Evolutionary conservation across 2,329 filamentous ascomycete species (phyloP), one percentile per base, ranked within the genome.

Genomic region (Beauveria brongniartii): DNA sequence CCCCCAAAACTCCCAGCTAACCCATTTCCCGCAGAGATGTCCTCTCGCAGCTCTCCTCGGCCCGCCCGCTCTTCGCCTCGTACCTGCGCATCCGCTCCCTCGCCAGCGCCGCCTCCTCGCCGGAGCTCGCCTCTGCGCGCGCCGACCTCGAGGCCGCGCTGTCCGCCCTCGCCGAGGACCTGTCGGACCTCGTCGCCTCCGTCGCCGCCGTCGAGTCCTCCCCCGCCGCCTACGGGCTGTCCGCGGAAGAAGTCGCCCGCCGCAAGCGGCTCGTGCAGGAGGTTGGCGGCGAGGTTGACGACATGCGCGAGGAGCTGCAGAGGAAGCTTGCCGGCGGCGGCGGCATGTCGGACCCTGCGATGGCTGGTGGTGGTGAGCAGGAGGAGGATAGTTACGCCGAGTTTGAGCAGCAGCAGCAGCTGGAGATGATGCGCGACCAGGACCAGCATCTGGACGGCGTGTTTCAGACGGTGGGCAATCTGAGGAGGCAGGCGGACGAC

Each of bases 41-140:
- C 67, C 87, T 96, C 66, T 78, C 86, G 65, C 89, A 95, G 63
- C 86, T 99, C 65, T 83, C 88, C 66, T 85, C 85, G 16, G 89
- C 91, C 58, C 88, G 93, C 10, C 88, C 92, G 57, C 86, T 97
- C 61, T 97, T 97, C 80, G 87, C 90, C 65, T 97, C 92, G 18
- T 99, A 96, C 79, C 84, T 96, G 48, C 93, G 94, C 71, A 99
- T 99, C 77, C 91, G 92, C 70, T 94, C 92, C 51, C 87, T 96
- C 28, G 84, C 87, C 62, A 87, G 87, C 46, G 82, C 84, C 9
- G 77, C 87, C 16, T 80, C 81, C 48, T 92, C 90, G 20, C 92
- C 91, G 14, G 94, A 99, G 73, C 90, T 99, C 63, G 84, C 90
- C 70, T 86, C 88, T 57, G 93, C 89, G 51, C 83, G 87, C 61